These are phyloP conservation scores for Mucor velutinosus DNA, from an alignment of 371 early-diverging fungal species.

Conservation along the genomic window DNA sequence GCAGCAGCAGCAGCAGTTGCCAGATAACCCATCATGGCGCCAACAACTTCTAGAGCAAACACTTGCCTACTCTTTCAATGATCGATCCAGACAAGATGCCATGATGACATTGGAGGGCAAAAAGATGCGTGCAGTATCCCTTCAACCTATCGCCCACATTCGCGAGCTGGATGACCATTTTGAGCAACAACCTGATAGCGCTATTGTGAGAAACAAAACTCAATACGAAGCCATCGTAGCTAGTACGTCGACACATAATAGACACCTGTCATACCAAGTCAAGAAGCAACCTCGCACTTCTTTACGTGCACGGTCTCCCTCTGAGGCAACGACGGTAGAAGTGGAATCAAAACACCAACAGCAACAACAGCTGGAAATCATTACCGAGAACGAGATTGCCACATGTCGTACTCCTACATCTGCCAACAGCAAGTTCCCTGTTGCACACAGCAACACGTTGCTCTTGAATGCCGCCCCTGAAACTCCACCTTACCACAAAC, in stretches of 20 bases:
- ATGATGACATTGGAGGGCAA: conserved; percentile 35
- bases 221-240: conserved; percentile 41
- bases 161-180: conserved; percentile 22
- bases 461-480: conserved; percentile 7
- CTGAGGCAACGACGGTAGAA: not conserved
- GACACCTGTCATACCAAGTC: conserved; percentile 26
- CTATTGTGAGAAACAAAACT: conserved; percentile 33
- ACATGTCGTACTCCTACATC: not conserved
- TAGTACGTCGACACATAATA: conserved; percentile 22
- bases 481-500: conserved; percentile 27
- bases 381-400: conserved; percentile 18
- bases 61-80: conserved; percentile 11
- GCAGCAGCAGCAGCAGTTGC: not conserved
- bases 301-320: conserved; percentile 24
- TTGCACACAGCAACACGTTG: not conserved
- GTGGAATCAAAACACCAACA: not conserved
- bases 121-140: conserved; percentile 1
- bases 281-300: conserved; percentile 2
- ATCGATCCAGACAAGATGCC: conserved; percentile 31
- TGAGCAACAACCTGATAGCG: conserved; percentile 1
- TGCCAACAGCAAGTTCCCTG: not conserved
- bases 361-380: conserved; percentile 10
- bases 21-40: not conserved
- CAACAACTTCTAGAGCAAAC: conserved; percentile 11
- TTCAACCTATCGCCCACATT: conserved; percentile 13